Evolutionary conservation across 495 filamentous ascomycete species (phyloP), one percentile per base, ranked within the genome.

Genomic region (Wilcoxina mikolae): DNA sequence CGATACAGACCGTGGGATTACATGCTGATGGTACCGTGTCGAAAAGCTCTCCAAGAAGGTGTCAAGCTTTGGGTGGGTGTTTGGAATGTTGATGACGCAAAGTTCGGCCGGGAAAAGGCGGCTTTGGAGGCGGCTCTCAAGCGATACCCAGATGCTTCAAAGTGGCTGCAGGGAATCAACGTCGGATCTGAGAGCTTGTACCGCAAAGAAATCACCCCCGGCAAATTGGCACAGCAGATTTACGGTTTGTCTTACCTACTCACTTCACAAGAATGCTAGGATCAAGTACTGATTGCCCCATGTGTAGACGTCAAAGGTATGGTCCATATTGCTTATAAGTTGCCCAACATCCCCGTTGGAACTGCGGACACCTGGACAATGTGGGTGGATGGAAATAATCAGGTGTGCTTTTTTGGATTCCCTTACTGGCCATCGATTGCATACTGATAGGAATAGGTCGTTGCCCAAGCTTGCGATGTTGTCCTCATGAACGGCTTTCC

Each of bases 361-460:
- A 86, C 94, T 69, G 88, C 93, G 65, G 88, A 95, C 68, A 94
- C 87, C 53, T 95, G 89, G 87, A 86, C 82, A 42, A 79, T 80
- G 55, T 93, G 82, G 80, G 80, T 81, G 62, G 83, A 93, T 68
- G 65, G 71, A 47, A 74, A 78, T 64, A 93, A n/a, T 9, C 33
- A 9, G 9, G 33, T 38, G 9, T n/a, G 9, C 33, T 38, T 38
- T 38, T 38, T 9, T 38, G n/a, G 33, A 38, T n/a, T 9, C 33
- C n/a, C 9, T n/a, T 38, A n/a, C 9, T n/a, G 33, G 33, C n/a
- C 33, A n/a, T 38, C n/a, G n/a, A n/a, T n/a, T n/a, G n/a, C n/a
- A n/a, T n/a, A n/a, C n/a, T n/a, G n/a, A n/a, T n/a, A n/a, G n/a
- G n/a, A n/a, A n/a, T n/a, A 51, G 31, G 26, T 39, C 3, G 49